Percentiles rank a stretch among this genome's conserved stretches.
Conservation (phyloP, 2,329 filamentous ascomycete genomes). For the Aphanocladium album region DNA sequence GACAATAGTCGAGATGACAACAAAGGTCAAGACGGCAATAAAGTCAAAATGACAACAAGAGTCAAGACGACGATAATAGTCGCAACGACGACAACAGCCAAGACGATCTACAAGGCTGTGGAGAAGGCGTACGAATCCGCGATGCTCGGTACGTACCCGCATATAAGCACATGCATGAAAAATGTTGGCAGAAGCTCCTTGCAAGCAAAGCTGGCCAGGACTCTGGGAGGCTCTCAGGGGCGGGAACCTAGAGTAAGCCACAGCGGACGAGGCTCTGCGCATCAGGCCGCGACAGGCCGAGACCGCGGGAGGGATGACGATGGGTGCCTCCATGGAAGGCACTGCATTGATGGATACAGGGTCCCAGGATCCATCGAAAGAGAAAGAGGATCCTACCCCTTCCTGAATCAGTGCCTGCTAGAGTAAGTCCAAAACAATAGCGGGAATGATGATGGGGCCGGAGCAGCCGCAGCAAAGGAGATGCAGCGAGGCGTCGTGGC, state of each 20-base stretch:
- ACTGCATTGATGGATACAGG: background rate
- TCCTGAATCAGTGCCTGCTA: background rate
- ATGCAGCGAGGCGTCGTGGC: background rate
- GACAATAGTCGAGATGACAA: no score
- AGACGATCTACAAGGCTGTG: background rate
- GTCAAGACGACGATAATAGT: no score
- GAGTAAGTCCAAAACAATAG: background rate
- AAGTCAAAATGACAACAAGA: no score
- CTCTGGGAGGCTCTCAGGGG: no score
- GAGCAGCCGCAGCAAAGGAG: background rate
- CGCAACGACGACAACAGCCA: background rate
- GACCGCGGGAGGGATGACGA: background rate
- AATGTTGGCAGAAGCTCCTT: no score
- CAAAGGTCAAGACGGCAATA: no score
- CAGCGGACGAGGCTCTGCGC: background rate
- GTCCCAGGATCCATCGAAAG: background rate
- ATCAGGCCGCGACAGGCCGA: background rate
- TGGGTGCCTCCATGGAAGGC: no score
- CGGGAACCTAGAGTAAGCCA: background rate
- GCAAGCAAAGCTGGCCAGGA: no score
- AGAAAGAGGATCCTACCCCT: background rate
- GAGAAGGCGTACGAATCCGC: background rate
- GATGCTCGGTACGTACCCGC: background rate
- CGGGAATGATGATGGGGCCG: background rate
- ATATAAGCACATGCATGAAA: no score